Evolutionary conservation across 1,284 basidiomycete species (phyloP), one percentile per base, ranked within the genome.

Genomic region (Ustilago tritici): DNA sequence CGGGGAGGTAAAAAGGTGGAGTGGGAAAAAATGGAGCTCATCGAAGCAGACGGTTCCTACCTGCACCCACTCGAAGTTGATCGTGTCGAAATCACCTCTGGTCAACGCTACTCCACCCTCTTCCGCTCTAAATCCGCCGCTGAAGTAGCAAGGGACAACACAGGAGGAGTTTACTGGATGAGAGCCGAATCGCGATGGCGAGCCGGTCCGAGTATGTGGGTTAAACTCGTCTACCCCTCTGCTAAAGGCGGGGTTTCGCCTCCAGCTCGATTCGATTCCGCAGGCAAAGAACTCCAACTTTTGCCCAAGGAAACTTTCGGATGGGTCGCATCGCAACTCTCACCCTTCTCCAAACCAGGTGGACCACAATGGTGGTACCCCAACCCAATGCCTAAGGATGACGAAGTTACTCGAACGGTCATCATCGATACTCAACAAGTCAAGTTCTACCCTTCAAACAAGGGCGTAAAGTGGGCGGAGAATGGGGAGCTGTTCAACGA

Each of bases 11-110:
- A 28, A 0, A 49, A 23, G 11, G 61, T 10, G 41, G 12, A 4
- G 12, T n/a, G 61, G 63, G 64, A 70, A 2, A 68, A 59, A 6
- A 50, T 78, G 53, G 67, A 41, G 31, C 53, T 85, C 49, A 79
- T 85, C 41, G 83, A 75, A 43, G 83, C 71, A 11, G 83, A 85
- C 34, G 81, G 78, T 0, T 57, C 65, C 9, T 79, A 83, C 35
- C 43, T 84, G 10, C 53, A 79, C 28, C 32, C 69, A 0, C 12
- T 71, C 1, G 35, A 63, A 14, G 61, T 73, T 3, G 55, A 67
- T 28, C 58, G 61, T 9, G 58, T 82, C 19, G 81, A 84, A 62
- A 15, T 82, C 12, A 62, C 68, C 0, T 47, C 77, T 0, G 83
- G 83, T 6, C 82, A 85, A 52, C 61, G 83, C 0, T 83, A 84